Base-by-base conservation (phyloP, 2,329 filamentous ascomycete species). In the Arthrobotrys musiformis region DNA sequence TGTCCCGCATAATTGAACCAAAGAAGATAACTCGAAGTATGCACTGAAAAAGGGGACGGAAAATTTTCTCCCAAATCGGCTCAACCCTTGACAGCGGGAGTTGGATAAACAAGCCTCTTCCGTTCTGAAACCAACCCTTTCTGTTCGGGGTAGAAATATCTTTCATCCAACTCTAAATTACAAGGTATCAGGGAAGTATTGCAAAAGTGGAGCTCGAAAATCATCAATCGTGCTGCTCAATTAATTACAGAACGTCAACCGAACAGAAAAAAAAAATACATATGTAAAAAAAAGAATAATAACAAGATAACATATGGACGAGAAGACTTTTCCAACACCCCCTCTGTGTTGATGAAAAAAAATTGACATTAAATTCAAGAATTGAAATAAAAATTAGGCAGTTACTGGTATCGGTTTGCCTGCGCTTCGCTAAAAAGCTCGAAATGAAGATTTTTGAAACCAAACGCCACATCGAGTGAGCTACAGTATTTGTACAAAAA, bases 401-500 rank as follows among this genome's bases (percentile, higher is more conserved):
- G 50, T 33, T 19, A 19, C 15, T n/a, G 24, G 33, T 19, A 42
- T 42, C 4, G 40, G 3, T 33, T 46, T 5, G 40, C 48, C 19
- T 60, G 17, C 19, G 37, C 11, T n/a, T 63, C 68, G 60, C 60
- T 63, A 61, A 54, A 48, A 60, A 30, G 35, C 48, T 46, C 30
- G 67, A 72, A 64, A 58, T 72, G 68, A 66, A 66, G 33, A 13
- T 22, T 35, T 56, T 56, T 28, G 61, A 64, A 73, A 50, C 42
- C 35, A 70, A 61, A 70, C 67, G 67, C 69, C 69, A 66, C 69
- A 15, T 73, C 69, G 40, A 61, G 60, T 64, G 68, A 70, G 40
- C 40, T 42, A 28, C 42, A 22, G 30, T 52, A 66, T 67, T 72
- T 64, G 17, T 61, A 73, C 50, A 67, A 52, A 67, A 37, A 52